These are phyloP conservation scores for Dendrobium officinale DNA, from an alignment of 106 monocot genomes.

Conservation along the genomic window DNA sequence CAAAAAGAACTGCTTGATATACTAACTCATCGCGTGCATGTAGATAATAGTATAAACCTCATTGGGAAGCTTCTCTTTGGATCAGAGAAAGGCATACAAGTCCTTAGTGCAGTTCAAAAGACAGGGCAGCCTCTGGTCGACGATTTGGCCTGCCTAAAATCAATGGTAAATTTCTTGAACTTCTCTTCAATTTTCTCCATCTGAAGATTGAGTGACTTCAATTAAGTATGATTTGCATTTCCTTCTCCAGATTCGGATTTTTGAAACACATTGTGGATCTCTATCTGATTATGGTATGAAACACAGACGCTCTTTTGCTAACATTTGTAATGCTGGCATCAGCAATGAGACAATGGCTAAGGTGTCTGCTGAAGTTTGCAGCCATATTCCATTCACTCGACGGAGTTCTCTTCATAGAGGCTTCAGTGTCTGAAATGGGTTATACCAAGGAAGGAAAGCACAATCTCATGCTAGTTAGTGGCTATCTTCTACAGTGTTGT, in stretches of 20 bases:
- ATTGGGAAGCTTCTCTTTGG: slow-evolving; percentile 87
- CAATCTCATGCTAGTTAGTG: not conserved
- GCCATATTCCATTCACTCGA: slow-evolving; percentile 37
- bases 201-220: not conserved
- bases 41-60: slow-evolving; percentile 74
- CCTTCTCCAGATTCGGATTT: slow-evolving; percentile 62
- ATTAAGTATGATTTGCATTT: not conserved
- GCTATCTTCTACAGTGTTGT: not conserved
- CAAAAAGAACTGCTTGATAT: slow-evolving; percentile 52
- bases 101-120: slow-evolving; percentile 46
- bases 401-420: slow-evolving; percentile 78
- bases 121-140: slow-evolving; percentile 63
- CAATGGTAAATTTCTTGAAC: slow-evolving; percentile 38
- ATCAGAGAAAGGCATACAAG: slow-evolving; percentile 29
- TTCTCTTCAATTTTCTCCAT: not conserved
- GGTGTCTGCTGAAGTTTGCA: slow-evolving; percentile 63
- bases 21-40: slow-evolving; percentile 66
- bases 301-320: slow-evolving; percentile 90
- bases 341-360: slow-evolving; percentile 52
- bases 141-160: slow-evolving; percentile 89
- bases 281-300: slow-evolving; percentile 96
- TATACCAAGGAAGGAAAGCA: not conserved
- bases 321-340: slow-evolving; percentile 90
- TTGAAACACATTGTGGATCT: slow-evolving; percentile 88
- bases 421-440: slow-evolving; percentile 55